Base-by-base conservation (phyloP, 768 basidiomycete species). In the Hemileccinum rubropunctum region DNA sequence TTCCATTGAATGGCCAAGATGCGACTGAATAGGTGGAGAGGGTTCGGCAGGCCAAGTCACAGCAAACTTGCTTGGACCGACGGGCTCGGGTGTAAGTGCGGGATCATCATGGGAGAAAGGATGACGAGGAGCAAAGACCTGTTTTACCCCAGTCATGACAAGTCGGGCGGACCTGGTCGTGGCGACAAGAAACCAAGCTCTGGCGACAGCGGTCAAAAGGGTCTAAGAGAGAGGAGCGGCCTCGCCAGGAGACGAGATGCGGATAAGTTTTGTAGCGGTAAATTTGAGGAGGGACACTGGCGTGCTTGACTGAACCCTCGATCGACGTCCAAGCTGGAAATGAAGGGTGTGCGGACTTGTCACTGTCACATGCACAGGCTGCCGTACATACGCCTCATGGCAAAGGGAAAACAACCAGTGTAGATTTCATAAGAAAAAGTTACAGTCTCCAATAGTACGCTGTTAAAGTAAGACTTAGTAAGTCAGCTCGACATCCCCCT, bases 401-500 rank as follows among this genome's bases (percentile, higher is more conserved):
- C 48, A 52, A 52, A 36, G 37, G 48, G 36, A 44, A 51, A 54
- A 44, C 56, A 40, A 56, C 58, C 51, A 43, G 40, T 53, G 49
- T 55, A 59, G 53, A 68, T 62, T 66, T 68, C 62, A 60, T 70
- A 54, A 56, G 58, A 61, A 57, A 60, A 49, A 12, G 47, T 11
- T 52, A 57, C 57, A 59, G 21, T 47, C 52, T 50, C 62, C 55
- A 45, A 55, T 64, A 68, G 56, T 54, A 40, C 26, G 52, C 42
- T 53, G 46, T 41, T 63, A 67, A 42, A 44, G 45, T 66, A 64
- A 54, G 55, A n/a, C 51, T 47, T 53, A 72, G 48, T 72, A 72
- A 27, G 70, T 68, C 60, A 84, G 65, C 63, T 84, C 82, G 61
- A 81, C 80, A 67, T 82, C 85, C 34, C 80, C 86, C 76, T 89